Evolutionary conservation across 2,329 filamentous ascomycete species (phyloP).

Genomic region (Penicillium sp.): DNA sequence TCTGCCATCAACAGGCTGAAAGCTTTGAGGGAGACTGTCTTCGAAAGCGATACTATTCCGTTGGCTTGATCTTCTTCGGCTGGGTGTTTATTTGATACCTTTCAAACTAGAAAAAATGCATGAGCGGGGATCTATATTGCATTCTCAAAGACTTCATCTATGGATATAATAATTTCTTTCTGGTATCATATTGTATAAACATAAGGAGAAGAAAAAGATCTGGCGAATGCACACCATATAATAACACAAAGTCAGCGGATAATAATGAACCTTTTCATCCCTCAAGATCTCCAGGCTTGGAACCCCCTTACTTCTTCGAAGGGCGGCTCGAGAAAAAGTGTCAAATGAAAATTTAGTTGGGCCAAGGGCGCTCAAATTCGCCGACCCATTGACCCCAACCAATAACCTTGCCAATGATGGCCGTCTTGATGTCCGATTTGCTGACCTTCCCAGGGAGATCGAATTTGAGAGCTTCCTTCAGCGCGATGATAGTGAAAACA

Average conservation of each 20-base stretch:
- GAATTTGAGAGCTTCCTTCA: slow-evolving; percentile 26
- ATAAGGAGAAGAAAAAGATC: neutral
- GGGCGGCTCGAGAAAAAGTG: neutral
- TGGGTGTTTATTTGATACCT: neutral
- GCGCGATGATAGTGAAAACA: slow-evolving; percentile 32
- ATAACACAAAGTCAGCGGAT: neutral
- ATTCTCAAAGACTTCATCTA: neutral
- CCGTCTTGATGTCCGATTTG: slow-evolving; percentile 28
- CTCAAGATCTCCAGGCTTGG: neutral
- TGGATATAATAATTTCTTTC: neutral
- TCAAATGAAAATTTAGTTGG: slow-evolving; percentile 1
- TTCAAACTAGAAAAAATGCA: neutral
- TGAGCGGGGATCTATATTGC: neutral
- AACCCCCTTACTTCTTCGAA: neutral
- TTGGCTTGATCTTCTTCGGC: neutral
- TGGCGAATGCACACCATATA: neutral
- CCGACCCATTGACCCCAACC: slow-evolving; percentile 37
- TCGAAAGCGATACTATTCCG: neutral
- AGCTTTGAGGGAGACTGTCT: neutral
- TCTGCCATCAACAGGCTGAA: neutral
- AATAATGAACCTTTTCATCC: neutral
- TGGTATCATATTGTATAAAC: neutral
- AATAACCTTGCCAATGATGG: slow-evolving; percentile 30
- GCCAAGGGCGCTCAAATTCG: slow-evolving; percentile 28
- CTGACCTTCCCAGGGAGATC: slow-evolving; percentile 20